Evolutionary conservation across 805 yeast genomes (phyloP).

Genomic region (Starmerella tilneyi): DNA sequence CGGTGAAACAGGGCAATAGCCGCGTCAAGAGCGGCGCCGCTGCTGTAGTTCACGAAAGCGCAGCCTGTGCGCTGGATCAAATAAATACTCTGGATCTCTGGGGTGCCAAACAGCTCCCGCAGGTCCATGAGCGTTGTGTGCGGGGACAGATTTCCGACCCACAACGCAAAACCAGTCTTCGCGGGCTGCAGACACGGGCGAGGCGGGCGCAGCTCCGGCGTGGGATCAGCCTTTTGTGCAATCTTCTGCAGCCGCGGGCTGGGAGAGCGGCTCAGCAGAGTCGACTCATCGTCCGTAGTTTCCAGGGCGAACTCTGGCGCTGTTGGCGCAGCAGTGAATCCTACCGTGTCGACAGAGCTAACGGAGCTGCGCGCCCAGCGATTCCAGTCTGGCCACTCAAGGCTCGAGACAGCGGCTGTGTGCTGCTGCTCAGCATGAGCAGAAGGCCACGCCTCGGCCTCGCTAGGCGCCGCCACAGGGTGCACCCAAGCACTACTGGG

Average conservation of each 20-base stretch:
- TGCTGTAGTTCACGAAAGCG: conserved; percentile 35
- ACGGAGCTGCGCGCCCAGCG: conserved; percentile 5
- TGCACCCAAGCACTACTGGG: too few species aligned
- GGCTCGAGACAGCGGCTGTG: not conserved
- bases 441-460: too few species aligned
- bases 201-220: conserved; percentile 34
- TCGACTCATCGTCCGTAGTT: not conserved
- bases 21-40: conserved; percentile 28
- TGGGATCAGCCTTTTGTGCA: not conserved
- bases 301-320: not conserved
- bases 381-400: conserved; percentile 1
- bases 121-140: conserved; percentile 32
- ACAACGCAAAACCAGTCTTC: conserved; percentile 35
- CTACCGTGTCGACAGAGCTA: not conserved
- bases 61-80: conserved; percentile 36
- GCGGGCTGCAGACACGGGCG: conserved; percentile 72
- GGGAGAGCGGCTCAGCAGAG: not conserved
- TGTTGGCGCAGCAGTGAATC: conserved; percentile 1
- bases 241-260: not conserved
- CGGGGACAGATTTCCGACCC: conserved; percentile 39
- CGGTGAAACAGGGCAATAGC: conserved; percentile 27
- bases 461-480: too few species aligned
- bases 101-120: conserved; percentile 32
- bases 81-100: conserved; percentile 33
- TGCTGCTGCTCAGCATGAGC: not conserved